Evolutionary conservation across 176 grass and related monocot species (phyloP).

Genomic region (Typha latifolia): DNA sequence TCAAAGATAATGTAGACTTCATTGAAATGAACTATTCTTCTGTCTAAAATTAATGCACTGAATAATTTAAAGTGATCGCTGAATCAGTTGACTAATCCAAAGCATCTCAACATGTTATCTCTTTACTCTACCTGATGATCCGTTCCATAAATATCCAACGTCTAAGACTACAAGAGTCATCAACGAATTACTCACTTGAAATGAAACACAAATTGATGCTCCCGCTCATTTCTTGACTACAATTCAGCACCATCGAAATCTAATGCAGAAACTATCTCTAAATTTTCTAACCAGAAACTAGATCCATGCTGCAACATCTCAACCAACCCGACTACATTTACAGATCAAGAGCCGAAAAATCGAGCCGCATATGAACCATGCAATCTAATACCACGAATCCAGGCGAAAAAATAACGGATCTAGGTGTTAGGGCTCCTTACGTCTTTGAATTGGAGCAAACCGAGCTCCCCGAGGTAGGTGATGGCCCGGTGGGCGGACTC

Average conservation of each 20-base stretch:
- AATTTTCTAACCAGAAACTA: neutral
- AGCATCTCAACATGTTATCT: neutral
- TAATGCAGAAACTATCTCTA: neutral
- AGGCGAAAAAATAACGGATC: slow-evolving; percentile 6
- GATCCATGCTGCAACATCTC: neutral
- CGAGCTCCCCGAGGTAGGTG: slow-evolving; percentile 95
- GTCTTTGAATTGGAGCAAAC: slow-evolving; percentile 96
- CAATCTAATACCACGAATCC: neutral
- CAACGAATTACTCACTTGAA: neutral
- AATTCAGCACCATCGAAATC: neutral
- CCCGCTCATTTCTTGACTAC: neutral
- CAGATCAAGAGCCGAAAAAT: neutral
- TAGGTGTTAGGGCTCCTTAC: slow-evolving; percentile 38
- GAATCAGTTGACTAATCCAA: neutral
- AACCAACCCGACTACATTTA: neutral
- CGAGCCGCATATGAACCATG: neutral
- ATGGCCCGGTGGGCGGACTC: slow-evolving; percentile 77
- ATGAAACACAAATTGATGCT: neutral
- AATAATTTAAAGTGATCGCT: no score
- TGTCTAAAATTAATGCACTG: no score
- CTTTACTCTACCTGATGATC: neutral
- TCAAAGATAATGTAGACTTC: no score
- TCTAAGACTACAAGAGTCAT: neutral
- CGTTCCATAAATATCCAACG: neutral
- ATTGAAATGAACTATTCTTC: no score